phyloP scores from a whole-genome alignment of 2,329 filamentous ascomycete species.

The Fusarium sp. region DNA sequence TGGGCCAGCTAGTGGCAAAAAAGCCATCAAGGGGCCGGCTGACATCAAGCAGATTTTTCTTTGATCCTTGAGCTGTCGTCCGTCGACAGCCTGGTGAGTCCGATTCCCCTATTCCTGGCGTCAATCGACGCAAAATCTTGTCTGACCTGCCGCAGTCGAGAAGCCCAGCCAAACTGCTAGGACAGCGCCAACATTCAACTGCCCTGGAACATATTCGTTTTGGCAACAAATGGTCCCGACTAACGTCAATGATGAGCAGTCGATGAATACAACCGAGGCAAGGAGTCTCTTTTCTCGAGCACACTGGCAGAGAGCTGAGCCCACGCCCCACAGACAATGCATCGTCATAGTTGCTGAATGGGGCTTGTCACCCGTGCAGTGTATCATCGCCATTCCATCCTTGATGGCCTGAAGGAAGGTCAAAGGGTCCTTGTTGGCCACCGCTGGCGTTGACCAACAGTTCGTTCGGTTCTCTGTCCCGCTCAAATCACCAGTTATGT shows the following conservation, averaged over 20 bases:
- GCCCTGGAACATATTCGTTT: not conserved
- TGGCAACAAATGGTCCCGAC: not conserved
- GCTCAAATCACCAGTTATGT: constrained; percentile 14
- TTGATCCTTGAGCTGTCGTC: not conserved
- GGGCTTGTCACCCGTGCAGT: not conserved
- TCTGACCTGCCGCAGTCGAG: constrained; percentile 3
- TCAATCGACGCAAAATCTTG: not conserved
- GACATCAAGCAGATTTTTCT: constrained; percentile 11
- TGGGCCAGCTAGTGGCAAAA: constrained; percentile 21
- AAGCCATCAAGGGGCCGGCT: constrained; percentile 2
- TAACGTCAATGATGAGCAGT: not conserved
- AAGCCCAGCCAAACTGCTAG: not conserved
- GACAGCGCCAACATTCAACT: not conserved
- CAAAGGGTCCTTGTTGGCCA: not conserved
- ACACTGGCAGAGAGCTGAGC: constrained; percentile 19
- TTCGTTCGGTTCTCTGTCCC: not conserved
- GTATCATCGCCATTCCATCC: constrained; percentile 9
- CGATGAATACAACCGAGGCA: not conserved
- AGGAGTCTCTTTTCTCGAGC: not conserved
- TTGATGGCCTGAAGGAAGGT: not conserved
- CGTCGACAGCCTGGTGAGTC: not conserved
- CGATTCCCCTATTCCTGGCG: not conserved
- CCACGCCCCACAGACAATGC: constrained; percentile 13
- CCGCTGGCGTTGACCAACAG: constrained; percentile 6
- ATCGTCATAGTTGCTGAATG: constrained; percentile 10